Percentiles rank a stretch among this genome's conserved stretches.
Evolutionary conservation across 75 land plant genomes (phyloP).

Genomic region (Pinus albicaulis): DNA sequence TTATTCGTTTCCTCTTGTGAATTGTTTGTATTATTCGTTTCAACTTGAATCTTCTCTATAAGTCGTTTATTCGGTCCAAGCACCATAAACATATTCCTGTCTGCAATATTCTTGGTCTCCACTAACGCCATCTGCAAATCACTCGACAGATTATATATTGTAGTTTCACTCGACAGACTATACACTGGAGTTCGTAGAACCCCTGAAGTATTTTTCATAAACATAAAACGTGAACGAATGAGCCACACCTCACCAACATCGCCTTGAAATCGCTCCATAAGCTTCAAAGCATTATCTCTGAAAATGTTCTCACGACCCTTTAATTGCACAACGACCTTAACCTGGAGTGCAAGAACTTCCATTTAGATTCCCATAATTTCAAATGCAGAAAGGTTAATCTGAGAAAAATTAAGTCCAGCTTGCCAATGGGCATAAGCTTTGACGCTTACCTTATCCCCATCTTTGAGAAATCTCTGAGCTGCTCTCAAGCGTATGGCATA

Average conservation of each 20-base stretch:
- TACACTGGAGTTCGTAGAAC: neutral
- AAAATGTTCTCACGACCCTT: slow-evolving; percentile 90
- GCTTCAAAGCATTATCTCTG: slow-evolving; percentile 76
- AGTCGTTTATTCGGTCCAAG: slow-evolving; percentile 52
- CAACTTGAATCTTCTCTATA: slow-evolving; percentile 36
- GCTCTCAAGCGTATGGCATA: slow-evolving; percentile 84
- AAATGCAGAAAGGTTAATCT: neutral
- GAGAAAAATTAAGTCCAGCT: neutral
- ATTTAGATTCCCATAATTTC: neutral
- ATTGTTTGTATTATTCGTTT: slow-evolving; percentile 45
- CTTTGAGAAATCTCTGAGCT: slow-evolving; percentile 71
- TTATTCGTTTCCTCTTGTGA: neutral
- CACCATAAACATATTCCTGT: slow-evolving; percentile 43
- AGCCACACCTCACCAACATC: slow-evolving; percentile 85
- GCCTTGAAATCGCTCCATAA: slow-evolving; percentile 62
- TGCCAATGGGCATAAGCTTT: neutral
- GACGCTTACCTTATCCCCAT: slow-evolving; percentile 79
- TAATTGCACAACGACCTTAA: slow-evolving; percentile 80
- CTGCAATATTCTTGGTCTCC: slow-evolving; percentile 47
- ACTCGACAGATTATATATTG: neutral
- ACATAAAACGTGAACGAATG: neutral
- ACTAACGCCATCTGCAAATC: slow-evolving; percentile 44
- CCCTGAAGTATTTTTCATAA: neutral
- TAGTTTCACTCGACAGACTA: neutral
- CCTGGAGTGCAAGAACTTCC: slow-evolving; percentile 43